phyloP scores from a whole-genome alignment of 1,139 yeast genomes.

The Protomyces inundatus region DNA sequence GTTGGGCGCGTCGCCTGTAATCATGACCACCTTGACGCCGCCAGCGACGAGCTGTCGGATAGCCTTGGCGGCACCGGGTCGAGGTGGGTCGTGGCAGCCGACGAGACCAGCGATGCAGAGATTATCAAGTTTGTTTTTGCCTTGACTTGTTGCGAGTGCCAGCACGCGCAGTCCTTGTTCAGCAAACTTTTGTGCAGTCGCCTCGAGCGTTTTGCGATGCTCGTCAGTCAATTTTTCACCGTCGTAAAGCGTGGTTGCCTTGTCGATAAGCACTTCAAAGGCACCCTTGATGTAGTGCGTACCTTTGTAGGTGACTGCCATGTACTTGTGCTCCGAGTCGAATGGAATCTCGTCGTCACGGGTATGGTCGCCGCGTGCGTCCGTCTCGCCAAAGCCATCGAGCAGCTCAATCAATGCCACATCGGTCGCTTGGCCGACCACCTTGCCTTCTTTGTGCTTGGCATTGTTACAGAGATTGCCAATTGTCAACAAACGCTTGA shows the following conservation, averaged over 20 bases:
- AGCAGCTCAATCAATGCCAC: conserved; percentile 77
- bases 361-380: conserved; percentile 38
- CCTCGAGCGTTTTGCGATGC: conserved; percentile 45
- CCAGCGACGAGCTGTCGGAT: conserved; percentile 73
- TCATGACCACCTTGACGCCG: conserved; percentile 94
- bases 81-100: conserved; percentile 97
- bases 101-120: conserved; percentile 74
- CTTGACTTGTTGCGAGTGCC: conserved; percentile 51
- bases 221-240: conserved; percentile 54
- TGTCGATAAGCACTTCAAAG: conserved; percentile 61
- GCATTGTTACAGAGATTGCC: conserved; percentile 84
- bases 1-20: conserved; percentile 90
- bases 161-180: conserved; percentile 80
- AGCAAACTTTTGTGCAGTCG: conserved; percentile 63
- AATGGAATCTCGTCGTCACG: conserved; percentile 76
- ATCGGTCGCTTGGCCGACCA: conserved; percentile 89
- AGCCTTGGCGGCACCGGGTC: conserved; percentile 71
- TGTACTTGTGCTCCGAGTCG: conserved; percentile 74
- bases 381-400: conserved; percentile 59
- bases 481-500: conserved; percentile 36
- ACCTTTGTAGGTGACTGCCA: conserved; percentile 74
- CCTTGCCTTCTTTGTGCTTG: conserved; percentile 42
- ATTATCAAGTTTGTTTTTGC: conserved; percentile 41
- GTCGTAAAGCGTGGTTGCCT: conserved; percentile 53
- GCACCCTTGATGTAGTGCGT: conserved; percentile 87